Base-by-base conservation (phyloP, 2,329 filamentous ascomycete species). In the Alternaria solani region DNA sequence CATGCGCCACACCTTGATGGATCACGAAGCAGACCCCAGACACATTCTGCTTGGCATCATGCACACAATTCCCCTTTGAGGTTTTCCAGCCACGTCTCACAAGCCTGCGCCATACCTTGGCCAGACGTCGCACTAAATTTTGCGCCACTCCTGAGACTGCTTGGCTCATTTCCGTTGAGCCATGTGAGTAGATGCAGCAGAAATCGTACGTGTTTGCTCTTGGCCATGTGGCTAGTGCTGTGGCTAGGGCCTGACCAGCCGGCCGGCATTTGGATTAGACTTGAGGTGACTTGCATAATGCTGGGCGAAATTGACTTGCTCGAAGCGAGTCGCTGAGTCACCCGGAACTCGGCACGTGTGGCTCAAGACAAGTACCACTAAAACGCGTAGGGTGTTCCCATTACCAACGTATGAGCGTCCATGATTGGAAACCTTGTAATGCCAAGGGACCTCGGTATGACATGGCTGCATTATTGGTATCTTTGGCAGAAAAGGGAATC, bases 1-100 rank as follows among this genome's bases (percentile, higher is more conserved):
- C 59, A 61, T 61, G 56, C 60, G 60, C 60, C 62, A 61, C 62
- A 65, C 8, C 57, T 47, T 49, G 49, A 51, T 48, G 34, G 44
- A 46, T 48, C 23, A 30, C 43, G 32, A 38, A 38, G 30, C 28
- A 26, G 41, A 44, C 14, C 51, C 34, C 30, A 46, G 38, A 16
- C 39, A 42, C 9, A 25, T 44, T 16, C 2, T 16, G 7, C 39
- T 54, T 61, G 59, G 54, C 59, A 49, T 55, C 30, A 61, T 51
- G 43, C 48, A 46, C 18, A 36, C 16, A 47, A 54, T 36, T 23
- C 41, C 23, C 26, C 26, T 25, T n/a, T 16, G 46, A 44, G 47
- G 48, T n/a, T 34, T 30, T n/a, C 28, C 51, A 57, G 48, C 58
- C 54, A 57, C 54, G 43, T 42, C 18, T 53, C 30, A 39, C 18